These are phyloP conservation scores for Metarhizium humberi DNA, from an alignment of 2,329 filamentous ascomycete species.

Conservation along the genomic window DNA sequence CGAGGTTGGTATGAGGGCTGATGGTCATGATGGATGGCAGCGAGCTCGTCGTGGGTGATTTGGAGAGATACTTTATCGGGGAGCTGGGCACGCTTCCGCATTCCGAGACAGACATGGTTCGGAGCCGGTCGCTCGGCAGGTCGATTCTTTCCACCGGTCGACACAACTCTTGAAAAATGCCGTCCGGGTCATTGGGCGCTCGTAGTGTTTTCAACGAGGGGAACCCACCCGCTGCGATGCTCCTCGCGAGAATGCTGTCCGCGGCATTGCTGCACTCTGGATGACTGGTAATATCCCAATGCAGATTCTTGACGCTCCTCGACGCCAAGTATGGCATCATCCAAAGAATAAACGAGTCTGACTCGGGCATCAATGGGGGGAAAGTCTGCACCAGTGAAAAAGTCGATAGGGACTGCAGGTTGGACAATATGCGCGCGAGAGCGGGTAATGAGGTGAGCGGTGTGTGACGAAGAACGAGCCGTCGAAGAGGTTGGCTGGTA, in stretches of 20 bases:
- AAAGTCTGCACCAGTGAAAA: slow-evolving; percentile 47
- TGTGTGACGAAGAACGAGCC: slow-evolving; percentile 46
- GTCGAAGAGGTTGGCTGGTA: slow-evolving; percentile 34
- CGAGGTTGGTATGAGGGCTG: slow-evolving; percentile 34
- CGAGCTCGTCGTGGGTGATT: slow-evolving; percentile 26
- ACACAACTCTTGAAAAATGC: slow-evolving; percentile 60
- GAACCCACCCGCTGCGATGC: slow-evolving; percentile 53
- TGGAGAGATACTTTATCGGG: slow-evolving; percentile 20
- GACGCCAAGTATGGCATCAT: slow-evolving; percentile 57
- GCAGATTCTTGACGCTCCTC: slow-evolving; percentile 39
- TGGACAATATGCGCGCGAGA: slow-evolving; percentile 49
- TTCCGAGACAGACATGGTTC: slow-evolving; percentile 9
- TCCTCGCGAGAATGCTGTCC: slow-evolving; percentile 53
- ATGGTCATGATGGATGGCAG: slow-evolving; percentile 13
- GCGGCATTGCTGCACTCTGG: slow-evolving; percentile 36
- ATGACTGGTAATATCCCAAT: slow-evolving; percentile 55
- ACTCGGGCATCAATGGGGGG: slow-evolving; percentile 44
- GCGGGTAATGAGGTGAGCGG: slow-evolving; percentile 46
- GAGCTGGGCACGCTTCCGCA: slow-evolving; percentile 14
- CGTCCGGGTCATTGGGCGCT: slow-evolving; percentile 60
- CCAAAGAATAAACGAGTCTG: slow-evolving; percentile 44
- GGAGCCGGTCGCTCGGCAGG: slow-evolving; percentile 39
- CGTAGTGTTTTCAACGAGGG: slow-evolving; percentile 51
- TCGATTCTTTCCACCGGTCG: slow-evolving; percentile 48
- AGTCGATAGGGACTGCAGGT: slow-evolving; percentile 36